These are phyloP conservation scores for Rheum nobile DNA, from an alignment of 148 eudicot genomes.

Conservation along the genomic window DNA sequence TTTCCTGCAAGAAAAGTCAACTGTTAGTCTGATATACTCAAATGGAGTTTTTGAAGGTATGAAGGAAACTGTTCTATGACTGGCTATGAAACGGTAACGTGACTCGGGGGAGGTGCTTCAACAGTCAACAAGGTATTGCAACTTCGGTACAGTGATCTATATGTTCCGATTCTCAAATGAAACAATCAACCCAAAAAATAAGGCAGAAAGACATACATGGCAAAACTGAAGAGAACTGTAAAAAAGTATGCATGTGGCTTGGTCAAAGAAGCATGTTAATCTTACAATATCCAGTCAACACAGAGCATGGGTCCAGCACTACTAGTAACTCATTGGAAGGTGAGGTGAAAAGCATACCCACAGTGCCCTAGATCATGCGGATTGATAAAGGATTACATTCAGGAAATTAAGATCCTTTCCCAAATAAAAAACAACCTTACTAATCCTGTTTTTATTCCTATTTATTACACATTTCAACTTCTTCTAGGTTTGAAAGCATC, in stretches of 20 bases:
- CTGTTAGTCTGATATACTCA: not conserved
- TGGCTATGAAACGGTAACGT: not conserved
- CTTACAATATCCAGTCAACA: not conserved
- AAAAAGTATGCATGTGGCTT: not conserved
- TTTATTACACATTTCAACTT: not conserved
- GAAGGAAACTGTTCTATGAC: too few relatives aligned
- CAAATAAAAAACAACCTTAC: not conserved
- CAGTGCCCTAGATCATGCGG: too few relatives aligned
- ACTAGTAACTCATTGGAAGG: not conserved
- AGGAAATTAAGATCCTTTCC: not conserved
- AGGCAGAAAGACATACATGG: not conserved
- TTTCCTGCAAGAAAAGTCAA: not conserved
- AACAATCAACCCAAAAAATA: not conserved
- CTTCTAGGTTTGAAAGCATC: not conserved
- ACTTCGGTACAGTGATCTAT: not conserved
- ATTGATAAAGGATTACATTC: too few relatives aligned
- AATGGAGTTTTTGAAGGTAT: not conserved
- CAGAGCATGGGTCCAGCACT: not conserved
- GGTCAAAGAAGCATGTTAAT: not conserved
- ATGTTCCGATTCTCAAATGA: not conserved
- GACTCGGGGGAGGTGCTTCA: not conserved
- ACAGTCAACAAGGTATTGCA: not conserved
- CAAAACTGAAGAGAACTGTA: not conserved
- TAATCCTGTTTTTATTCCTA: not conserved
- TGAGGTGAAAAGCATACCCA: not conserved